Percentiles rank a stretch among this genome's conserved stretches.
phyloP scores from a whole-genome alignment of 139 green algal species.

The Chlamydomonas sp. region DNA sequence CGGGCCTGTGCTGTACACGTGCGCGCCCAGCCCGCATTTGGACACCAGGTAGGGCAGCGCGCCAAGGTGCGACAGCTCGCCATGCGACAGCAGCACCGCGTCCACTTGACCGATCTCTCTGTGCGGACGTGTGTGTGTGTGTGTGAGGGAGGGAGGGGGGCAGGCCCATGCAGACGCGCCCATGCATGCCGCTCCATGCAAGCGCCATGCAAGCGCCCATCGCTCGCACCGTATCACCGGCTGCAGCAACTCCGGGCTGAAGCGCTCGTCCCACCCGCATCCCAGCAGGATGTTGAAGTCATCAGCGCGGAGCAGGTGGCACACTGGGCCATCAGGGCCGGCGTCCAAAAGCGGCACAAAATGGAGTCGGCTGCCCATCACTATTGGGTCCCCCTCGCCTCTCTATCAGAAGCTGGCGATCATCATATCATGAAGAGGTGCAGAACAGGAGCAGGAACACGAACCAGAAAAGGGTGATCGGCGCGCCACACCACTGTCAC shows the following conservation, averaged over 20 bases:
- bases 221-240: constrained; percentile 38
- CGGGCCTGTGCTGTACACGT: constrained; percentile 73
- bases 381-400: too few species aligned
- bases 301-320: constrained; percentile 69
- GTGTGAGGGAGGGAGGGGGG: neutral
- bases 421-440: too few species aligned
- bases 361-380: too few species aligned
- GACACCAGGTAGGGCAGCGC: constrained; percentile 73
- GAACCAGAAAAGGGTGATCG: too few species aligned
- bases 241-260: constrained; percentile 46
- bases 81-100: constrained; percentile 79
- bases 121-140: neutral
- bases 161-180: neutral
- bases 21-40: constrained; percentile 39
- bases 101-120: constrained; percentile 32
- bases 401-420: too few species aligned
- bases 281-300: constrained; percentile 73
- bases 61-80: constrained; percentile 67
- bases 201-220: neutral
- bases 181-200: neutral
- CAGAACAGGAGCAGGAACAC: too few species aligned
- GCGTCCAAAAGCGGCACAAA: too few species aligned
- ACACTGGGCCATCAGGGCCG: constrained; percentile 43
- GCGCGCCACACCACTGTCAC: too few species aligned
- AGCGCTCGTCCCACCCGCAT: constrained; percentile 83